A percentile compares a stretch with the other conserved stretches of the same genome.
phyloP scores from a whole-genome alignment of 2,329 filamentous ascomycete species.

The Mycosphaerella sp. region DNA sequence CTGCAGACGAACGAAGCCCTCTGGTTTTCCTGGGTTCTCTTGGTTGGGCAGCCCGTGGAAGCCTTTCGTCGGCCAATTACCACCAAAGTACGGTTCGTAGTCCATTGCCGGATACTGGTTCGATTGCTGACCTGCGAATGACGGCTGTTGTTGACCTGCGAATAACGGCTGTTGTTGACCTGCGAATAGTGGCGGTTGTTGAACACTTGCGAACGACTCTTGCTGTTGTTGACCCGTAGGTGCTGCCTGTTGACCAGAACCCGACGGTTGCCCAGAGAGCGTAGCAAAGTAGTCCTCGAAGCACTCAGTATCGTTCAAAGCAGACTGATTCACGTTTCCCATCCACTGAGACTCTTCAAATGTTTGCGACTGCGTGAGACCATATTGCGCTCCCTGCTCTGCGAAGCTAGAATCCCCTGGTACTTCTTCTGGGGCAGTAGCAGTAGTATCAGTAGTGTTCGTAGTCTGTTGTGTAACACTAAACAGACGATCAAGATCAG shows the following conservation, averaged over 20 bases:
- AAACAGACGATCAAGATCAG: not conserved
- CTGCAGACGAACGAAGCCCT: not conserved
- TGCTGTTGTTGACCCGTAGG: not conserved
- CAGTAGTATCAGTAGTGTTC: too few species aligned
- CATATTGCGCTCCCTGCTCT: not conserved
- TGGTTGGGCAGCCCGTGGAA: not conserved
- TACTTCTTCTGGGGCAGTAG: too few species aligned
- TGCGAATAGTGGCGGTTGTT: too few species aligned
- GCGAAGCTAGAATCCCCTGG: too few species aligned
- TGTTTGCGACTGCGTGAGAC: not conserved
- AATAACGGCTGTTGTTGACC: too few species aligned
- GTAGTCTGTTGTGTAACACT: too few species aligned
- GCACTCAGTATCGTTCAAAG: not conserved
- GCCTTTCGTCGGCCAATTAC: not conserved
- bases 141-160: not conserved
- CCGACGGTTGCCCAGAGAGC: too few species aligned
- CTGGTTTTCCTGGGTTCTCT: not conserved
- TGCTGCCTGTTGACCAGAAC: too few species aligned
- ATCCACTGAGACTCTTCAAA: not conserved
- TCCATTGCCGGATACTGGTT: not conserved
- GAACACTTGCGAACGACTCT: not conserved
- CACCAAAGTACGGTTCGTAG: not conserved
- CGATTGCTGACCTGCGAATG: not conserved
- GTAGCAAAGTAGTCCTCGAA: too few species aligned
- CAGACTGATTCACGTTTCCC: not conserved